Percentiles rank a stretch among this genome's conserved stretches.
Conservation (phyloP, 2,329 filamentous ascomycete genomes). For the Annulohypoxylon truncatum region DNA sequence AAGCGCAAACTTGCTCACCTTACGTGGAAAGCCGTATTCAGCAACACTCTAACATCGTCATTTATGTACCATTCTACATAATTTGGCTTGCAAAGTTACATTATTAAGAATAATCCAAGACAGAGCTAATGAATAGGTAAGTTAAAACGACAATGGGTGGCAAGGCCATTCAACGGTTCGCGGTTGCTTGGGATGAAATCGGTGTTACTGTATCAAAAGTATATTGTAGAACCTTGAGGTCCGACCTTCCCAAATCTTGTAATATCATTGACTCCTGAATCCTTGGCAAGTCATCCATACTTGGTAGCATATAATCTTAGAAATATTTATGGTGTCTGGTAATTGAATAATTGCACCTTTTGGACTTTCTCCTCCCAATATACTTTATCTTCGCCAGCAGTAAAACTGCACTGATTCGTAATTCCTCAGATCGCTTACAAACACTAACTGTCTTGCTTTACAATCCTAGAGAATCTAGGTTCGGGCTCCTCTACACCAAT, state of each 20-base stretch:
- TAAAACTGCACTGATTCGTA: neutral
- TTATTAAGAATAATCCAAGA: neutral
- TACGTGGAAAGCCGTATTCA: slow-evolving; percentile 6
- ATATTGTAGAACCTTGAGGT: slow-evolving; percentile 33
- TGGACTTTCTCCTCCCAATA: neutral
- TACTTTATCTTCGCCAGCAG: neutral
- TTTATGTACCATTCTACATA: slow-evolving; percentile 4
- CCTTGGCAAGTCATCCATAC: slow-evolving; percentile 6
- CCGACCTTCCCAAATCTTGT: neutral
- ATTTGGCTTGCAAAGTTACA: neutral
- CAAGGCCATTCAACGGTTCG: neutral
- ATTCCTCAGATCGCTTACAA: neutral
- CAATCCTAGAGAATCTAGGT: neutral
- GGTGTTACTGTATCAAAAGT: neutral
- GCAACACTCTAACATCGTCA: slow-evolving; percentile 8
- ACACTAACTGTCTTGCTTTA: neutral
- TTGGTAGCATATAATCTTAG: neutral
- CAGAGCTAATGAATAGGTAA: neutral
- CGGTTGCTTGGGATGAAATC: neutral
- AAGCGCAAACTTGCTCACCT: slow-evolving; percentile 51
- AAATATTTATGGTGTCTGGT: neutral
- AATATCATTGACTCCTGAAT: slow-evolving; percentile 11
- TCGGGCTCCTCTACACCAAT: neutral
- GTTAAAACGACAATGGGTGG: neutral
- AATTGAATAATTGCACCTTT: neutral